Evolutionary conservation across 306 rosid species (phyloP).

Genomic region (Mucuna pruriens): DNA sequence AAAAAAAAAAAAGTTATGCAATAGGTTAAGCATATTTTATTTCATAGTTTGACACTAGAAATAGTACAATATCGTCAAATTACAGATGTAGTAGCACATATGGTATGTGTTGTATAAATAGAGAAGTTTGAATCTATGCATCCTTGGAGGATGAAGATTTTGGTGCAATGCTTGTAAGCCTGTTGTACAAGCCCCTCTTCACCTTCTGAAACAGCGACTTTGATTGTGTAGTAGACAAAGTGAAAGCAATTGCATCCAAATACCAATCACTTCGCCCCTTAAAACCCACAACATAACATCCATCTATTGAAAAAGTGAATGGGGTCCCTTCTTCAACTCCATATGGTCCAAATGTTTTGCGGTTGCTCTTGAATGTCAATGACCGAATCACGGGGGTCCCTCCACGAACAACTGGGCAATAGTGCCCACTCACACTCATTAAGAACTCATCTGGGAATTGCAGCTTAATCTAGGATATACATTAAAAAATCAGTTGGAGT

Average conservation of each 20-base stretch:
- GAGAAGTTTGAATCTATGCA: too few relatives aligned
- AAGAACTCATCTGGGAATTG: constrained; percentile 63
- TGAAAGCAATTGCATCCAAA: constrained; percentile 59
- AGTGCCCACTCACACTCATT: constrained; percentile 58
- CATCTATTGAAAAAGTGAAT: constrained; percentile 57
- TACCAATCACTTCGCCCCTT: constrained; percentile 59
- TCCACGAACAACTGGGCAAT: constrained; percentile 42
- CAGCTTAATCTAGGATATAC: constrained; percentile 53
- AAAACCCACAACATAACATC: constrained; percentile 64
- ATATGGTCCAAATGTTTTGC: constrained; percentile 59
- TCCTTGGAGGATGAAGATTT: constrained; percentile 40
- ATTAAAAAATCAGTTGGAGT: not conserved
- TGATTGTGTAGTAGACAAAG: constrained; percentile 38
- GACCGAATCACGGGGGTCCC: constrained; percentile 62
- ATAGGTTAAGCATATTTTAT: too few relatives aligned
- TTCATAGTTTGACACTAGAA: too few relatives aligned
- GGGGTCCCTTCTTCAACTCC: constrained; percentile 73
- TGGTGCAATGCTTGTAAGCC: constrained; percentile 43
- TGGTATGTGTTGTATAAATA: too few relatives aligned
- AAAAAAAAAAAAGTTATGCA: too few relatives aligned
- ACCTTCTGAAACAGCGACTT: constrained; percentile 46
- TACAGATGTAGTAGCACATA: too few relatives aligned
- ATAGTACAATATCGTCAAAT: too few relatives aligned
- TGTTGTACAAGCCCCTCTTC: constrained; percentile 48
- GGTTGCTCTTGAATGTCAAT: constrained; percentile 59